Conservation (phyloP, 1,284 basidiomycete genomes). For the Phellinidium pouzarii region DNA sequence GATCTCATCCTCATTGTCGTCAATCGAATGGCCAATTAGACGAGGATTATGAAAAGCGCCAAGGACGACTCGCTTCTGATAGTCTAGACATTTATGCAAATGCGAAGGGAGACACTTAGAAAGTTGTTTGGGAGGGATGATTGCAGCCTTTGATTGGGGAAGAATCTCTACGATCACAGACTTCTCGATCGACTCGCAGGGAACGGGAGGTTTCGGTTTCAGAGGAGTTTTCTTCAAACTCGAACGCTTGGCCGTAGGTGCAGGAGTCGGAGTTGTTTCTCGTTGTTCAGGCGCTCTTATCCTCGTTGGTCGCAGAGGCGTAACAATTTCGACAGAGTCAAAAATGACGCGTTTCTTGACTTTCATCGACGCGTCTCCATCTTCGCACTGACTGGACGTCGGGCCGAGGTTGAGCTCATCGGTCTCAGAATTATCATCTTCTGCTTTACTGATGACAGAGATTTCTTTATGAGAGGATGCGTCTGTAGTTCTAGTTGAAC, state of each 20-base stretch:
- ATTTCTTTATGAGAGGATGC: background rate
- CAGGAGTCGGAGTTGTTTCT: background rate
- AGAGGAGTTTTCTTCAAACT: background rate
- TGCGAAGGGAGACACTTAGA: conserved; percentile 30
- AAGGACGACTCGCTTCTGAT: conserved; percentile 56
- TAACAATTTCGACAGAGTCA: conserved; percentile 36
- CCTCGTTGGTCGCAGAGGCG: conserved; percentile 22
- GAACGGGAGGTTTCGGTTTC: conserved; percentile 19
- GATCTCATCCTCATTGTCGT: conserved; percentile 28
- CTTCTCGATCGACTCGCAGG: conserved; percentile 12
- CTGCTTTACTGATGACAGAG: background rate
- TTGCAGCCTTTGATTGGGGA: conserved; percentile 18
- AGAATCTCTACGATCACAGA: conserved; percentile 8
- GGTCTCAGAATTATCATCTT: conserved; percentile 8
- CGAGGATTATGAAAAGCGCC: conserved; percentile 37
- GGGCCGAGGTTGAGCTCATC: conserved; percentile 8
- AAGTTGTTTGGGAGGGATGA: background rate
- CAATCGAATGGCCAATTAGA: conserved; percentile 22
- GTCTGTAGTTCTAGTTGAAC: background rate
- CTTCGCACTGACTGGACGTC: background rate
- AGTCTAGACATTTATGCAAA: conserved; percentile 37
- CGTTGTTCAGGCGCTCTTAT: background rate
- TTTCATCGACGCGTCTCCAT: background rate
- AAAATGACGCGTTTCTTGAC: conserved; percentile 28
- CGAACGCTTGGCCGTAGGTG: background rate